Evolutionary conservation across 108 stramenopile species (phyloP).

Genomic region (Aureococcus anophagefferens): DNA sequence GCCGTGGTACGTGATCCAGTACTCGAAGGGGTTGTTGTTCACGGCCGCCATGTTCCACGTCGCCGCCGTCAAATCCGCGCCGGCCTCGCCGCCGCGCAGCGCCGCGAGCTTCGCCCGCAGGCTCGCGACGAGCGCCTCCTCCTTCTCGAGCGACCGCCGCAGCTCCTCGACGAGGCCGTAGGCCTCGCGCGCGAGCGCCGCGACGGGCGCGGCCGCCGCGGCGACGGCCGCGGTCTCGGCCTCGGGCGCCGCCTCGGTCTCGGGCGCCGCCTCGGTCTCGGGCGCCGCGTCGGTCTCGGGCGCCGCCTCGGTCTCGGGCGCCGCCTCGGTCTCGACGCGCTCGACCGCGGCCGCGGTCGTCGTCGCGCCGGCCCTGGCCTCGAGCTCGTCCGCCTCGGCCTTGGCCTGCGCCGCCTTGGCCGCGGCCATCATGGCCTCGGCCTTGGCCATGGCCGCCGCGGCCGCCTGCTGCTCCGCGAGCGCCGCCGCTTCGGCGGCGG

Average conservation of each 20-base stretch:
- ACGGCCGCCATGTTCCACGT: conserved; percentile 90
- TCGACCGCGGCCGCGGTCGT: neutral
- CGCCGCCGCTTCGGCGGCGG: too few relatives aligned
- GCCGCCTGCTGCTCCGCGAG: neutral
- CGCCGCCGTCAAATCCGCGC: conserved; percentile 15
- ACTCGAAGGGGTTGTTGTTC: conserved; percentile 71
- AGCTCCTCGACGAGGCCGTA: neutral
- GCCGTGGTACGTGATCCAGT: conserved; percentile 68
- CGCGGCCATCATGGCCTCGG: neutral
- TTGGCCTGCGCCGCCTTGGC: neutral
- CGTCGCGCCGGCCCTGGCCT: neutral
- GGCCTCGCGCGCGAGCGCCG: neutral
- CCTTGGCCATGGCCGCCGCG: neutral
- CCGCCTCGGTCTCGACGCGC: neutral
- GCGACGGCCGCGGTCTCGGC: too few relatives aligned
- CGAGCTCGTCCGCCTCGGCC: neutral
- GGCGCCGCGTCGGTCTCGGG: neutral
- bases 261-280: too few relatives aligned
- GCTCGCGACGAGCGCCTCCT: neutral
- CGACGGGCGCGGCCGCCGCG: neutral
- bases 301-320: neutral
- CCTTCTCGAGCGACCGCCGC: neutral
- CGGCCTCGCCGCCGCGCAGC: neutral
- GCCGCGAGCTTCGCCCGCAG: neutral
- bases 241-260: too few relatives aligned